Conservation (phyloP, 768 basidiomycete species). For the Podaxis sp. region DNA sequence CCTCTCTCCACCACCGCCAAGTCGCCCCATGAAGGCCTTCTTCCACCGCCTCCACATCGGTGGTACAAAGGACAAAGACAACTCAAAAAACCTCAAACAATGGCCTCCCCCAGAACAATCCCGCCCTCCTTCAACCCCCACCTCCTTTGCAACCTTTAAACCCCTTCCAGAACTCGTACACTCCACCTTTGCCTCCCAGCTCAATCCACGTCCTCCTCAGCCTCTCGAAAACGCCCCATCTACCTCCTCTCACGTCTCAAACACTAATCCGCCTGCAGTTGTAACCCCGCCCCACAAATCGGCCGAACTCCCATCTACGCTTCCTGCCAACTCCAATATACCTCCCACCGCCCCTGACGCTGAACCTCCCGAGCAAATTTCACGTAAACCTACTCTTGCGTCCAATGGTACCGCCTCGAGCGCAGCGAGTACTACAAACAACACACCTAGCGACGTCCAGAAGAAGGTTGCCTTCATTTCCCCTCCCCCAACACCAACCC, state of each 20-base stretch:
- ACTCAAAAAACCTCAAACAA: constrained; percentile 42
- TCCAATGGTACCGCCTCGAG: constrained; percentile 18
- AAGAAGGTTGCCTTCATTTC: constrained; percentile 91
- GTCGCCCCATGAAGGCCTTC: constrained; percentile 78
- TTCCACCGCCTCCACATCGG: constrained; percentile 73
- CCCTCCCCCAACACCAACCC: constrained; percentile 74
- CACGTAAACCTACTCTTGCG: constrained; percentile 35
- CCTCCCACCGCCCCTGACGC: constrained; percentile 18
- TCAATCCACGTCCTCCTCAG: constrained; percentile 29
- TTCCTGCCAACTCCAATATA: constrained; percentile 1
- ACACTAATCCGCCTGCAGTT: constrained; percentile 12
- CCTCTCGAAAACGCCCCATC: constrained; percentile 25
- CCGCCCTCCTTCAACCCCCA: constrained; percentile 36
- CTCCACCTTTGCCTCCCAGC: constrained; percentile 31
- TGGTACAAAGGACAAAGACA: constrained; percentile 65
- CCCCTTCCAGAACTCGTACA: constrained; percentile 53
- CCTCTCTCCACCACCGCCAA: constrained; percentile 10
- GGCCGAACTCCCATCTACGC: not conserved
- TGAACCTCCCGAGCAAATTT: constrained; percentile 29
- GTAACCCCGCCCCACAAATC: not conserved
- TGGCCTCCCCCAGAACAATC: constrained; percentile 57
- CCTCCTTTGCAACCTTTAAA: constrained; percentile 57
- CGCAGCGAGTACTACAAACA: constrained; percentile 22
- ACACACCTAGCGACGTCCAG: constrained; percentile 46
- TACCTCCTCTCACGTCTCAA: constrained; percentile 29